Evolutionary conservation across 1,139 yeast species (phyloP), one percentile per base, ranked within the genome.

Genomic region (Candida sojae): DNA sequence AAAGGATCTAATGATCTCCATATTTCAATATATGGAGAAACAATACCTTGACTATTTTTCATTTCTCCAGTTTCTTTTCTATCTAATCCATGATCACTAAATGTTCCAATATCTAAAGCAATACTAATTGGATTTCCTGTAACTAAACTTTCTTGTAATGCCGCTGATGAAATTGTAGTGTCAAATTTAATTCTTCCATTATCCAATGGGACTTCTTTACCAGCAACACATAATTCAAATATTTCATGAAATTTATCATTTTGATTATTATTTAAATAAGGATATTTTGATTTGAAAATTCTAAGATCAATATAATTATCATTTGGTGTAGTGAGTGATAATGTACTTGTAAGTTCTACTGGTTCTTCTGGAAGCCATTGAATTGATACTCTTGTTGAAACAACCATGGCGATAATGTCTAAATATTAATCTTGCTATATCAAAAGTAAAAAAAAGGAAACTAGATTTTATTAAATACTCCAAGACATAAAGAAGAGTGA

Each of bases 1-100:
- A 54, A 44, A 1, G 83, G 75, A 57, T 80, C 78, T 32, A 83
- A 58, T 7, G 79, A 71, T 55, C 83, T 62, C 88, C 88, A 83
- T 23, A 80, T 68, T 61, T 83, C 88, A 32, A 75, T 66, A 55
- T 82, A 83, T 6, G 68, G 68, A 49, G 75, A 77, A 5, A 62
- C 56, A n/a, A 59, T 55, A 0, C 79, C 79, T 0, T 83, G 71
- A 1, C 79, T 73, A 55, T 82, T 79, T 21, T 58, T 54, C 87
- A 83, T 82, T 2, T 55, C 53, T 0, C 88, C 88, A 0, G 74
- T 70, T 57, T 83, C 88, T 44, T 68, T 68, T 39, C 85, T 67
- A 48, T 73, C 77, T 12, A 72, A 70, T 8, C 77, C 73, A 39
- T 77, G 59, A 2, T 60, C 57, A 42, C 70, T 66, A 52, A 79